Evolutionary conservation across 257 asterid genomes (phyloP), one percentile per base, ranked within the genome.

Genomic region (Solanum appendiculatum): DNA sequence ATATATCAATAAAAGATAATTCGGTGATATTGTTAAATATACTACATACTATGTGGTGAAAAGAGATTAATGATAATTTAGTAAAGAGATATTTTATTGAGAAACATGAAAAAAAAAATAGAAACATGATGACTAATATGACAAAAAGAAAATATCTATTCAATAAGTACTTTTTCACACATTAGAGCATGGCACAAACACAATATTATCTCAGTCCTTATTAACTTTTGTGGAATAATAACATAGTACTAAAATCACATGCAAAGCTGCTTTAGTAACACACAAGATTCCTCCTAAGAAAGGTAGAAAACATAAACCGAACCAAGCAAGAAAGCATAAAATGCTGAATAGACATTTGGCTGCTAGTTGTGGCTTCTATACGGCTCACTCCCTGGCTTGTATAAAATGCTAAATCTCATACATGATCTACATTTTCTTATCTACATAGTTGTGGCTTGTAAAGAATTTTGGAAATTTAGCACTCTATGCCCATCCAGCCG

Each of bases 271-370:
- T 46, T 46, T 81, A 42, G 85, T 81, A 54, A 25, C 29, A 81
- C 42, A 27, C 39, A 69, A 66, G 82, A 70, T 23, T 63, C 51
- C 23, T 14, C 18, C 25, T 20, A 31, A 86, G 9, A 63, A 84
- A 84, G 87, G 87, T 84, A 89, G 69, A 78, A 89, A 86, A 82
- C 89, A 87, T 68, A 89, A 81, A 84, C 85, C 77, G 51, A 85
- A 66, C 48, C 63, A 23, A 70, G 86, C 89, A 89, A 89, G 91
- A 78, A 87, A 89, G 85, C 86, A 89, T 87, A 78, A 89, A 77
- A 82, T 64, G 73, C 13, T 78, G 51, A 70, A 69, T 31, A 23
- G 5, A 14, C 5, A 63, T 33, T 40, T 66, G 80, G 69, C 77
- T 83, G 7, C 14, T 29, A 36, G 58, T 51, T 4, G 13, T 46